Conservation (phyloP, 2,329 filamentous ascomycete species). For the Pestalotiopsis fici region DNA sequence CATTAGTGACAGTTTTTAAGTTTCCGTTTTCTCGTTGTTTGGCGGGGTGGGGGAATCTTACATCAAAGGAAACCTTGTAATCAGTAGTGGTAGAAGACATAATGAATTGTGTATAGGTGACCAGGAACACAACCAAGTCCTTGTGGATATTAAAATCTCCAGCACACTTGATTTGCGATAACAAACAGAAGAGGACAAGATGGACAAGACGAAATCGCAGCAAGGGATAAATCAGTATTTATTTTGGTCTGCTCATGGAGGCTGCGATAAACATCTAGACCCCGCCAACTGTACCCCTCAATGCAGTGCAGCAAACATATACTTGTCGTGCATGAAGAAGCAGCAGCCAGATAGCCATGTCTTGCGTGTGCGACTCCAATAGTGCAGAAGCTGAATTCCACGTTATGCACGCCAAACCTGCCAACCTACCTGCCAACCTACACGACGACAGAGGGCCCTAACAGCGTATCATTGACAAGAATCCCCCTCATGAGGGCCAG, state of each 20-base stretch:
- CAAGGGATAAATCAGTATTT: not conserved
- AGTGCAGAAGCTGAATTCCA: not conserved
- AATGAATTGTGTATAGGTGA: not conserved
- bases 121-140: not conserved
- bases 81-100: conserved; percentile 10
- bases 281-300: not conserved
- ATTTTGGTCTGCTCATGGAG: not conserved
- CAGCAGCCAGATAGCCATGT: not conserved
- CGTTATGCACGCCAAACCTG: not conserved
- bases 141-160: not conserved
- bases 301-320: not conserved
- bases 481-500: too few species aligned
- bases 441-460: too few species aligned
- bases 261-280: not conserved
- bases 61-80: conserved; percentile 13
- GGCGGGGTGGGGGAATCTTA: conserved; percentile 3
- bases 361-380: not conserved
- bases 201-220: not conserved
- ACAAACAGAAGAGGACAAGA: not conserved
- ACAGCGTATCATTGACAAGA: too few species aligned
- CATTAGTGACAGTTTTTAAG: not conserved
- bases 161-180: not conserved
- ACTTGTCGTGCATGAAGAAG: not conserved
- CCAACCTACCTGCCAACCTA: too few species aligned
- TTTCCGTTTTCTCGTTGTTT: not conserved